phyloP scores from a whole-genome alignment of 2,329 filamentous ascomycete species.

The Talaromyces verruculosus region DNA sequence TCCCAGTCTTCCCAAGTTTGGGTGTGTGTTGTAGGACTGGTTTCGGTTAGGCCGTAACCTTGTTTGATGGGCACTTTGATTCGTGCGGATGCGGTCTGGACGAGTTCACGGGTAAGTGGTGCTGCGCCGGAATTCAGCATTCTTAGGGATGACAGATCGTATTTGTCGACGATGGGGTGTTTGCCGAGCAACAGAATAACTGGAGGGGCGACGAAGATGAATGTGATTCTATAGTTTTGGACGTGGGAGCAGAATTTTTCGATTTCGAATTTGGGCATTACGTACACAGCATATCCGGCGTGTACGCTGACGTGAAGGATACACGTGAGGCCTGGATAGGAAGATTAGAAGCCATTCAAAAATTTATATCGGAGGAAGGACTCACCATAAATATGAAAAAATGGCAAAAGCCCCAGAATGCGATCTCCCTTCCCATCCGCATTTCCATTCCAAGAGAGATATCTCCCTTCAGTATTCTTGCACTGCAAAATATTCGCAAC shows the following conservation, averaged over 20 bases:
- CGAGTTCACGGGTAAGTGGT: conserved; percentile 76
- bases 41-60: conserved; percentile 88
- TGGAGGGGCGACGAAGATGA: conserved; percentile 79
- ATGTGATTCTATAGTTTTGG: conserved; percentile 72
- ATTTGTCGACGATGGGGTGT: conserved; percentile 72
- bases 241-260: conserved; percentile 75
- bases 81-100: conserved; percentile 70
- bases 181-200: conserved; percentile 80
- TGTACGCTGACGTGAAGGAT: conserved; percentile 69
- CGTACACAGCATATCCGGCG: conserved; percentile 64
- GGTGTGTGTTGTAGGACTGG: conserved; percentile 73
- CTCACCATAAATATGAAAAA: conserved; percentile 86
- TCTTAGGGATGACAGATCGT: conserved; percentile 74
- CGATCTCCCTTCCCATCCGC: conserved; percentile 65
- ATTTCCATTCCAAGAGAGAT: conserved; percentile 60
- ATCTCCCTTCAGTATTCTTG: conserved; percentile 53
- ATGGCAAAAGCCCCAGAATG: conserved; percentile 76
- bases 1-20: conserved; percentile 76
- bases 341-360: conserved; percentile 16
- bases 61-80: conserved; percentile 83
- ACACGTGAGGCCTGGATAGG: conserved; percentile 61
- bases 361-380: conserved; percentile 5
- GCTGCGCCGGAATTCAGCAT: conserved; percentile 89
- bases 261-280: conserved; percentile 79
- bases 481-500: conserved; percentile 69